phyloP scores from a whole-genome alignment of 1,284 basidiomycete genomes.

The Marasmius fiardii region DNA sequence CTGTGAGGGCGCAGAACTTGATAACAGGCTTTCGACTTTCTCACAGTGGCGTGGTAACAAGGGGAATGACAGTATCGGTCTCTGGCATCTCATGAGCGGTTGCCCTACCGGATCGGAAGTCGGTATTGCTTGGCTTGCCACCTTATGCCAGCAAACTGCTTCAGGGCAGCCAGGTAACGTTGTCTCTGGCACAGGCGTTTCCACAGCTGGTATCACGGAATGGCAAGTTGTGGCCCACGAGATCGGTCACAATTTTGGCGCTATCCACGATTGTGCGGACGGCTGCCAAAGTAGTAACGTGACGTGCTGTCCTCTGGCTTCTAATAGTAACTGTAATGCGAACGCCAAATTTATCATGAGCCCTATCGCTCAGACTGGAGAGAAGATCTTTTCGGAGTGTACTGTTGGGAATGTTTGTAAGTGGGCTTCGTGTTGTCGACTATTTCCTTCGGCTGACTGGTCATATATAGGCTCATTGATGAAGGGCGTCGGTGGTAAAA shows the following conservation, averaged over 20 bases:
- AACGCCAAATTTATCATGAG: constrained; percentile 78
- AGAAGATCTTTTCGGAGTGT: constrained; percentile 76
- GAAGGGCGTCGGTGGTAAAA: constrained; percentile 33
- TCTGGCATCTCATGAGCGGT: constrained; percentile 93
- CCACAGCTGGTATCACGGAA: constrained; percentile 70
- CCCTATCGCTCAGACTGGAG: constrained; percentile 61
- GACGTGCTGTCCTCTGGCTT: constrained; percentile 72
- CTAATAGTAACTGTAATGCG: constrained; percentile 58
- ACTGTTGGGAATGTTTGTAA: constrained; percentile 85
- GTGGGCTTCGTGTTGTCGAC: constrained; percentile 22
- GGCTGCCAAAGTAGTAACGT: constrained; percentile 53
- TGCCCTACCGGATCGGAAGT: constrained; percentile 85
- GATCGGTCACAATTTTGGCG: constrained; percentile 89
- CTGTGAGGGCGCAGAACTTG: constrained; percentile 46
- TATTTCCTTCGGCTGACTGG: background rate
- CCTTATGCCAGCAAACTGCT: constrained; percentile 61
- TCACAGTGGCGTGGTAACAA: constrained; percentile 80
- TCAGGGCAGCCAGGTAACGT: constrained; percentile 43
- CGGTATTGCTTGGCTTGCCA: constrained; percentile 88
- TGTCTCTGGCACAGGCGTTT: constrained; percentile 84
- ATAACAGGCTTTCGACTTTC: constrained; percentile 76
- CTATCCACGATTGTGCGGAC: constrained; percentile 59
- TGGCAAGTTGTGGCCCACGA: constrained; percentile 90
- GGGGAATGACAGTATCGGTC: constrained; percentile 69
- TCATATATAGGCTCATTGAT: constrained; percentile 52